Evolutionary conservation across 495 filamentous ascomycete genomes (phyloP).

Genomic region (Penicillium turbatum): DNA sequence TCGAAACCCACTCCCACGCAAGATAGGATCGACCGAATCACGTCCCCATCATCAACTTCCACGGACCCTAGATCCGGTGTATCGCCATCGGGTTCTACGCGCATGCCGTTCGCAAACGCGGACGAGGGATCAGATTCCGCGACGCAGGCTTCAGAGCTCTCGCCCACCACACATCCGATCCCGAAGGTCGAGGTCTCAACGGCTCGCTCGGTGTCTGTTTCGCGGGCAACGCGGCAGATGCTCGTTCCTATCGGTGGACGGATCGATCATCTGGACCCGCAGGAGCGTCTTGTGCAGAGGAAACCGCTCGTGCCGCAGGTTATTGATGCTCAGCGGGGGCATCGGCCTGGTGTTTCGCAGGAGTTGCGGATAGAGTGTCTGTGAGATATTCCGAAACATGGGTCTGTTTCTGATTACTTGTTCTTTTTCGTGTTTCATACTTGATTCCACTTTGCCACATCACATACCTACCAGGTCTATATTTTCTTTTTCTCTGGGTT

Average conservation of each 20-base stretch:
- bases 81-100: slow-evolving; percentile 8
- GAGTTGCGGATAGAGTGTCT: slow-evolving; percentile 38
- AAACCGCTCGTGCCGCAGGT: slow-evolving; percentile 26
- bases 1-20: slow-evolving; percentile 10
- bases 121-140: neutral
- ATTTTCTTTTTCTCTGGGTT: neutral
- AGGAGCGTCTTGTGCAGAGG: slow-evolving; percentile 27
- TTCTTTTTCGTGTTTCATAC: slow-evolving; percentile 1
- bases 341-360: slow-evolving; percentile 36
- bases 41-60: slow-evolving; percentile 18
- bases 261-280: slow-evolving; percentile 20
- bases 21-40: slow-evolving; percentile 10
- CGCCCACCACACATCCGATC: slow-evolving; percentile 1
- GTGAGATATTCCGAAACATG: slow-evolving; percentile 10
- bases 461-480: neutral
- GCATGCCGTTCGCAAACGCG: slow-evolving; percentile 13
- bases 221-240: slow-evolving; percentile 33
- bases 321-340: slow-evolving; percentile 27
- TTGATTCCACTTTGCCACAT: slow-evolving; percentile 1
- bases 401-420: neutral
- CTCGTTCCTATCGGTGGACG: slow-evolving; percentile 35
- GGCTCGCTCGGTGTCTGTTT: slow-evolving; percentile 41
- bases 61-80: slow-evolving; percentile 6
- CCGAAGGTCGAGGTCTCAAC: slow-evolving; percentile 38
- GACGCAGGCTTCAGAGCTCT: slow-evolving; percentile 6